Base-by-base conservation (phyloP, 1,139 yeast species). In the Candida pseudoviswanathii region DNA sequence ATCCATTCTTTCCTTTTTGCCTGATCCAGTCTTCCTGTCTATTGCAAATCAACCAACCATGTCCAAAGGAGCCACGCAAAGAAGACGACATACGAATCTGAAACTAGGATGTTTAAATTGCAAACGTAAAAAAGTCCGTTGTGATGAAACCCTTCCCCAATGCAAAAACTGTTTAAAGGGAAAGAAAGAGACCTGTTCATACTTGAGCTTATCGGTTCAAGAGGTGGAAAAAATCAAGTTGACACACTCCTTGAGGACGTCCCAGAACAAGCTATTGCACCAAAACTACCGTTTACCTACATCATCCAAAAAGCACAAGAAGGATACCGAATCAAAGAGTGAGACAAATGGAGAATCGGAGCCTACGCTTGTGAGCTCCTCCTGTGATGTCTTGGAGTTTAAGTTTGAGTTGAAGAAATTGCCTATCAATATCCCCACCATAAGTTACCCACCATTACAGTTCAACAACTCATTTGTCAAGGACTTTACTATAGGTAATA, bases 101-200 rank as follows among this genome's bases (percentile, higher is more conserved):
- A 73, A 70, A 53, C 56, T 65, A 44, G 82, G 81, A 1, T 77
- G 82, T 56, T 51, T 57, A 10, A 71, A 70, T 48, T 77, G 82
- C 61, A 77, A 76, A 54, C 61, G 68, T 43, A 68, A 77, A 53
- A 73, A 76, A 56, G 73, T 77, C 38, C 69, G 80, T 51, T 77
- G 82, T 59, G 79, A 77, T 54, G 82, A 77, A 58, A 66, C 63
- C 26, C 58, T 70, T 21, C 81, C 82, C 2, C 61, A 61, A 43
- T 77, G 81, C 62, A 58, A 57, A 16, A 75, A 75, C 53, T 77
- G 81, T 57, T 51, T 60, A 9, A 66, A 66, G 45, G 67, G 71
- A 43, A 65, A 65, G 43, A 60, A 64, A 25, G 62, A 59, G 8
- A 54, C 57, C 5, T 75, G 80, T 55, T 66, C 75, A 1, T 75